Evolutionary conservation across 2,329 filamentous ascomycete genomes (phyloP), one percentile per base, ranked within the genome.

Genomic region (Rachicladosporium sp.): DNA sequence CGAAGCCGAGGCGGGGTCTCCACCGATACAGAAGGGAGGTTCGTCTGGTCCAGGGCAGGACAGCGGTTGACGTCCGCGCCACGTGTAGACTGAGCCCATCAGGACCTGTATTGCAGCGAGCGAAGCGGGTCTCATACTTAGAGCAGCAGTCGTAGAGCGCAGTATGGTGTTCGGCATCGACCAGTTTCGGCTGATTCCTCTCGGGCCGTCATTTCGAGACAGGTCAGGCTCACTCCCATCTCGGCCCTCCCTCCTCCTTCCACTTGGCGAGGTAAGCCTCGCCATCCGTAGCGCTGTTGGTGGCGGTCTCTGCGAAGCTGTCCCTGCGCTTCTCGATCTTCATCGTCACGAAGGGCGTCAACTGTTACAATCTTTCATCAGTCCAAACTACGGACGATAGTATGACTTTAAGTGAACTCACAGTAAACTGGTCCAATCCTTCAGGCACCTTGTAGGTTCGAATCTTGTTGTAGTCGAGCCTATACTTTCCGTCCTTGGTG

Each of bases 401-500:
- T 8, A 15, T 37, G 5, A 11, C n/a, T 32, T 11, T 9, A 13
- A 11, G 33, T 3, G 9, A 4, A 45, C 54, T 38, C 45, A 91
- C 87, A 67, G 82, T 81, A 64, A 84, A 91, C 4, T 73, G 70
- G 15, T 71, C 69, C 43, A 93, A 61, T 35, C 76, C 63, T 0
- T 89, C 88, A 51, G 84, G 84, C 41, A 83, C 81, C 23, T 27
- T 27, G 60, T 87, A 98, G 40, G 88, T 94, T 62, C 89, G 80
- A 56, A 96, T 85, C 66, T 93, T 94, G 41, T 70, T 64, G 72
- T 74, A 93, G 50, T 96, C 82, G 50, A 96, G 79, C 35, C 78
- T 61, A 63, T 91, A 98, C 37, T 80, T 80, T 62, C 89, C 91
- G 58, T 78, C 76, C 60, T 83, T 82, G 40, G 83, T 88, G 65